Evolutionary conservation across 2,329 filamentous ascomycete species (phyloP).

Genomic region (Geosmithia morbida): DNA sequence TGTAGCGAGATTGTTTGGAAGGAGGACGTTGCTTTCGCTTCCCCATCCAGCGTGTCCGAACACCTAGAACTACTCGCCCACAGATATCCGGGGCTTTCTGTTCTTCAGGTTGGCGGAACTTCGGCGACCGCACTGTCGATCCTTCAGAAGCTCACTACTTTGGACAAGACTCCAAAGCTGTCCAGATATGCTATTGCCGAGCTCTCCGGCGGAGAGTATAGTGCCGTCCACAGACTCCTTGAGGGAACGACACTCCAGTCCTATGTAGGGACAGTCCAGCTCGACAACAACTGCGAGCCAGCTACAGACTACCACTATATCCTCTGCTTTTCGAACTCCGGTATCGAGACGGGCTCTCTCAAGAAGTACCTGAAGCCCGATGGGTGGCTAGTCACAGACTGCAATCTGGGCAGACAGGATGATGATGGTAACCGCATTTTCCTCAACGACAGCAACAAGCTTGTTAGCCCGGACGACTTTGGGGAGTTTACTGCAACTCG

Average conservation of each 20-base stretch:
- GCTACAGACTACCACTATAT: constrained; percentile 18
- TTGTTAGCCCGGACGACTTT: background rate
- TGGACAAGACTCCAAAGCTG: constrained; percentile 14
- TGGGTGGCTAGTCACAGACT: constrained; percentile 6
- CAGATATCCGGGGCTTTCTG: constrained; percentile 20
- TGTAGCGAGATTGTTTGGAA: constrained; percentile 34
- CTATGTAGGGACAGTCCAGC: constrained; percentile 13
- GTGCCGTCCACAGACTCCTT: background rate
- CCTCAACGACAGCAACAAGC: background rate
- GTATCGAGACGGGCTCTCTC: constrained; percentile 6
- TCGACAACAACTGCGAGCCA: constrained; percentile 7
- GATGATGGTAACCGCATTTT: background rate
- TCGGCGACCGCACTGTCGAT: constrained; percentile 7
- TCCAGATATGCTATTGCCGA: constrained; percentile 16
- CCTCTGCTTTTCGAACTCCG: constrained; percentile 8
- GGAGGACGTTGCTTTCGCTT: constrained; percentile 16
- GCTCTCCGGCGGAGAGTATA: background rate
- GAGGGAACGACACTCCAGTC: constrained; percentile 6
- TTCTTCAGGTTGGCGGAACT: constrained; percentile 23
- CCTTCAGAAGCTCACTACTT: constrained; percentile 11
- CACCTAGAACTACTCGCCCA: constrained; percentile 19
- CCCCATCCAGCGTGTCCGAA: constrained; percentile 7
- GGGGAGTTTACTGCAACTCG: background rate
- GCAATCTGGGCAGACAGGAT: background rate
- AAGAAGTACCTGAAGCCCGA: constrained; percentile 11